These are phyloP conservation scores for Rosa multiflora DNA, from an alignment of 306 rosid genomes.

Conservation along the genomic window DNA sequence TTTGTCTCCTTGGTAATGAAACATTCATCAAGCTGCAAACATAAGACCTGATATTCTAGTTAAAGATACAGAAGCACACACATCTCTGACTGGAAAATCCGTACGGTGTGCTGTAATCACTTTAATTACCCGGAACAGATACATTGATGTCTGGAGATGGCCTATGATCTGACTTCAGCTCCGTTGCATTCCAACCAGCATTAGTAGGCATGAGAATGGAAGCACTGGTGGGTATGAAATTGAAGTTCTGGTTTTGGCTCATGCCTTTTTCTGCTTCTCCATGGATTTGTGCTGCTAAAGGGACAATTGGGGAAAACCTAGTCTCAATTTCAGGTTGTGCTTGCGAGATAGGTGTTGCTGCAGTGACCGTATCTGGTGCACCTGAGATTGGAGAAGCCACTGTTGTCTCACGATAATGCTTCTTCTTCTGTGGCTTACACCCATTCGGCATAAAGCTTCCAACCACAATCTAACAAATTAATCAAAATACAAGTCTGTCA, in stretches of 20 bases:
- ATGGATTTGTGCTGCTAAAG: slow-evolving; percentile 35
- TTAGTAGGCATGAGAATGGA: slow-evolving; percentile 29
- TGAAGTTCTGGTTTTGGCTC: slow-evolving; percentile 33
- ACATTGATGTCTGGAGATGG: slow-evolving; percentile 74
- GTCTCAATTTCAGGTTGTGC: slow-evolving; percentile 39
- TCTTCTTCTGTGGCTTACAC: slow-evolving; percentile 48
- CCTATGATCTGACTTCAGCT: slow-evolving; percentile 48
- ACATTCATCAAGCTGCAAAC: slow-evolving; percentile 4
- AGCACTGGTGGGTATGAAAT: not conserved
- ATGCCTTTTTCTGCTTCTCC: slow-evolving; percentile 38
- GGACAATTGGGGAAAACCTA: slow-evolving; percentile 13
- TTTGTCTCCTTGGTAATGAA: not conserved
- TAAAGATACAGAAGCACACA: not conserved
- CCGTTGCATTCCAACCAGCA: slow-evolving; percentile 54
- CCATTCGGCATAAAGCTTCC: slow-evolving; percentile 70
- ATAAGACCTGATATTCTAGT: not conserved
- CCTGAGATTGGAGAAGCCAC: slow-evolving; percentile 38
- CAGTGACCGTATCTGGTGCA: slow-evolving; percentile 36
- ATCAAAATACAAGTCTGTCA: not conserved
- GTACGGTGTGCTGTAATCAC: slow-evolving; percentile 18
- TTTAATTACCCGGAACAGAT: slow-evolving; percentile 46
- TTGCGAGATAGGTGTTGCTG: slow-evolving; percentile 53
- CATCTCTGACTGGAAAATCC: not conserved
- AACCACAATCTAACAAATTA: slow-evolving; percentile 57
- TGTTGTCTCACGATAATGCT: slow-evolving; percentile 45